Base-by-base conservation (phyloP, 495 filamentous ascomycete species). In the Penicillium roqueforti region DNA sequence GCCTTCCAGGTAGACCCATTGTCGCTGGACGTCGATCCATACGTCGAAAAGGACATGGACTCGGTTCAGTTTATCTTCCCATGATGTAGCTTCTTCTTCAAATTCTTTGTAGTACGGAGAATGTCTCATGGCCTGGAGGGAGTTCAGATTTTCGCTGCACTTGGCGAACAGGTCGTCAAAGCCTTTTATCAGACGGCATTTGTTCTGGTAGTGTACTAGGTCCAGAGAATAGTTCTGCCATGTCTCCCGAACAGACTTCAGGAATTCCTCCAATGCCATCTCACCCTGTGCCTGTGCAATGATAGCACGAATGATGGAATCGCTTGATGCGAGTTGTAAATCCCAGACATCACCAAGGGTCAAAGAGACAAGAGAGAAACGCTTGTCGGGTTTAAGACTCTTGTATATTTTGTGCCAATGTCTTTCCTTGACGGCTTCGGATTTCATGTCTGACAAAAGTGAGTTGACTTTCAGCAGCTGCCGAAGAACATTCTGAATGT, bases 71-170 rank as follows among this genome's bases (percentile, higher is more conserved):
- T 95, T 96, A 69, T 99, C 93, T 72, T 99, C 93, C 95, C 95
- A 99, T 3, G 84, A 81, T 2, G 91, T 87, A 18, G 93, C 93
- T 56, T 97, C 95, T 60, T 97, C 93, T 65, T 97, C 93, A 59
- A 99, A 99, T 60, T 96, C 92, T 67, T 96, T 96, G 74, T 95
- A 97, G 68, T 97, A 99, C 0, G 93, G 93, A 6, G 93, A 99
- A 68, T 99, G 92, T 66, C 89, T 85, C 93, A 99, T 99, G 18
- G 93, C 95, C 72, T 97, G 95, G 43, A 99, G 73, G 9, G 93
- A 97, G 72, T 95, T 97, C 36, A 97, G 72, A 63, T 99, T 95
- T 67, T 99, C 93, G 63, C 92, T 96, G 69, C 93, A 99, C 65
- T 97, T 97, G 28, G 92, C 89, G 61, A 99, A 97, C 13, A 99